Percentiles rank a stretch among this genome's conserved stretches.
These are phyloP conservation scores for Acanthamoeba castellanii DNA, from an alignment of 208 protist genomes.

Conservation along the genomic window DNA sequence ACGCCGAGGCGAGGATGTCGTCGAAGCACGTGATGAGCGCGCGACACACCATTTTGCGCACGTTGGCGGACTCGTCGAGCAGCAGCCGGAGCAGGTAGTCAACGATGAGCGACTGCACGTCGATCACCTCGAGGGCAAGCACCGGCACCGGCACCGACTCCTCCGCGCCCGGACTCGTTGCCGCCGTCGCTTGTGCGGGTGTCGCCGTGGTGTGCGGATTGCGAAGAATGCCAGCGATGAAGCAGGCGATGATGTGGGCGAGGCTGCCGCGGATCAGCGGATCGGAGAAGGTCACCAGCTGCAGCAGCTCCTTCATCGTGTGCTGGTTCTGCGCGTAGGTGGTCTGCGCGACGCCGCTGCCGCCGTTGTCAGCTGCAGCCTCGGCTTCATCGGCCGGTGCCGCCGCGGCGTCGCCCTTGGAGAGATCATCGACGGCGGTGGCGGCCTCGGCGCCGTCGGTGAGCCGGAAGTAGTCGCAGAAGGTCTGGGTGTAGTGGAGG, in stretches of 20 bases:
- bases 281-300: slow-evolving; percentile 63
- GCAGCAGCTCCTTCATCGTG: slow-evolving; percentile 27
- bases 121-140: neutral
- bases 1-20: neutral
- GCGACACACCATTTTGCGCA: slow-evolving; percentile 42
- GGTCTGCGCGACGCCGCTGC: neutral
- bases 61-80: slow-evolving; percentile 69
- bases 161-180: neutral
- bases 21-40: slow-evolving; percentile 58
- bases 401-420: neutral
- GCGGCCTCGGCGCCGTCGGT: neutral
- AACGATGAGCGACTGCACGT: slow-evolving; percentile 12
- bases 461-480: slow-evolving; percentile 63
- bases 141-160: neutral
- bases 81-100: slow-evolving; percentile 50
- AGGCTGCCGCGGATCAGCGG: slow-evolving; percentile 55
- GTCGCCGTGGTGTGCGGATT: neutral
- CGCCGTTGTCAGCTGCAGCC: neutral
- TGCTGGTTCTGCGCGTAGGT: neutral
- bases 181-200: neutral
- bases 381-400: no score
- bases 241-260: slow-evolving; percentile 41
- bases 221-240: slow-evolving; percentile 37
- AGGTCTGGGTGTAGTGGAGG: slow-evolving; percentile 53
- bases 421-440: neutral